Evolutionary conservation across 129 eudicot species (phyloP), one percentile per base, ranked within the genome.

Genomic region (Tagetes erecta): DNA sequence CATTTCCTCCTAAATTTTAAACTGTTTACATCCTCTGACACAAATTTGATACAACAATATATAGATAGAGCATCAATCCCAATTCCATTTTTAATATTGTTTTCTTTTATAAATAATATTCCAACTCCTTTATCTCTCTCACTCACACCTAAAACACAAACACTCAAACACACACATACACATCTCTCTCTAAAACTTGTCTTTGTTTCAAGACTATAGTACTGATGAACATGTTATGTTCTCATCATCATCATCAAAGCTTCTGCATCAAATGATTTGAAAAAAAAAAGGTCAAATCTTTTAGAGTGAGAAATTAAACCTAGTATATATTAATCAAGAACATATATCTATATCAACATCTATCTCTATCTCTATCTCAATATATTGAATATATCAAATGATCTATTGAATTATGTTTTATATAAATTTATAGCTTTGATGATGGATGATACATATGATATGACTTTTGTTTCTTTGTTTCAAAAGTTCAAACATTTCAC

Each of bases 1-100:
- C 89, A 87, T 87, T 87, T 76, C 89, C 96, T 90, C 92, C 88
- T 87, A 20, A 20, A 20, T 87, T 86, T 84, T 89, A 90, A 78
- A 75, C 85, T 83, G 86, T 74, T 83, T 81, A 79, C 79, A 80
- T 84, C 80, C 80, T 90, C 93, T 85, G 88, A 85, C 93, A 83
- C 86, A 87, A 33, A 81, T 87, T 80, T 80, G 75, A 66, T 84
- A 64, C 72, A 41, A 71, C 73, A 57, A 20, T 20, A 20, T 20
- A 20, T 20, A 20, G 27, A 20, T 20, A 70, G 59, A 55, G 69
- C 86, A 68, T 58, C 81, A 73, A 58, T 63, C 84, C 74, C 77
- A 36, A 53, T 70, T 67, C 77, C 37, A 53, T 70, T 67, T 35
- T 75, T 9, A 38, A 40, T 39, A 3, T 31, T 74, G 70, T 78